Evolutionary conservation across 139 green algal species (phyloP), one percentile per base, ranked within the genome.

Genomic region (Chlorella sp.): DNA sequence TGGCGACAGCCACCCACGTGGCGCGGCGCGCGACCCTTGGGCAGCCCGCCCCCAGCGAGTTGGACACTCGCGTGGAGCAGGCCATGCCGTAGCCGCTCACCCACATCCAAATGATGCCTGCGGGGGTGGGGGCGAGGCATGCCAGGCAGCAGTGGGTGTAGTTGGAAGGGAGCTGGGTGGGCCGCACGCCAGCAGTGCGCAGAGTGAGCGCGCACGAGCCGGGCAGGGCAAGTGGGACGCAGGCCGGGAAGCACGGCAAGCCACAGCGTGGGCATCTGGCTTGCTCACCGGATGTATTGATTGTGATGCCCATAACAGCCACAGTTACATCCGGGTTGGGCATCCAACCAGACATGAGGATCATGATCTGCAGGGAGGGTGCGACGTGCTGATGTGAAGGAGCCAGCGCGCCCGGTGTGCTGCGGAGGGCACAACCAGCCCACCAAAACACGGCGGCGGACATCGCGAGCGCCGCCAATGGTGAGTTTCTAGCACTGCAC

Each of bases 291-390:
- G 41, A 68, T 1, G 70, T 79, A 20, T 85, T 76, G 36, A 85
- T 85, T 8, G 32, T 36, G 3, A 85, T 38, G 4, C 83, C 83
- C 83, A 83, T 87, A 0, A 58, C 48, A 22, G 83, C 69, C 28
- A 83, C 76, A 4, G 56, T 56, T 16, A 87, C 26, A 1, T 77
- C 36, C 19, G 83, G 83, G 26, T 87, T 56, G 9, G 83, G 64
- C 83, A 87, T 76, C 74, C 74, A 38, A 7, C 83, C 83, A 32
- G 36, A 46, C 60, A 87, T 76, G 16, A 87, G 40, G 41, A 87
- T 58, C 83, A 87, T 83, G 38, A 82, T 56, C 76, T 82, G 76
- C 16, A 20, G 3, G 34, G 24, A 48, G 46, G 48, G 14, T 3
- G 34, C 14, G 11, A 19, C 46, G n/a, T n/a, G n/a, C n/a, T n/a